These are phyloP conservation scores for Dryas drummondii DNA, from an alignment of 306 rosid genomes.

Conservation along the genomic window DNA sequence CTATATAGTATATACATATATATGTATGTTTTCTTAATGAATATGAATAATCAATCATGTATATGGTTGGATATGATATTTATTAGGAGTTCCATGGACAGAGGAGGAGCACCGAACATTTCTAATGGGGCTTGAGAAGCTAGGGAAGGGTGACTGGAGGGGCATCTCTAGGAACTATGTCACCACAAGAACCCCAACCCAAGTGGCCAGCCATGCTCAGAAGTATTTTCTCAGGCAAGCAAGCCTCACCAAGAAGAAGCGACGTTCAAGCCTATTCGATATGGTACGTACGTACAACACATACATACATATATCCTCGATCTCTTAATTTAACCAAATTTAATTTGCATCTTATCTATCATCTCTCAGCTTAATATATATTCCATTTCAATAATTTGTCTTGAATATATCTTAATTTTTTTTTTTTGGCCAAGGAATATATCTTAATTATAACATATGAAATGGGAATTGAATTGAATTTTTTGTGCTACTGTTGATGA, in stretches of 20 bases:
- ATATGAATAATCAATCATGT: too few relatives aligned
- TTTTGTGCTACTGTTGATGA: neutral
- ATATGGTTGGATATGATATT: neutral
- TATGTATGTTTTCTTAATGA: too few relatives aligned
- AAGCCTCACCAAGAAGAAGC: constrained; percentile 52
- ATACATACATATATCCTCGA: too few relatives aligned
- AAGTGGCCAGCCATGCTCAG: constrained; percentile 98
- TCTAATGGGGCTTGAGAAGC: constrained; percentile 74
- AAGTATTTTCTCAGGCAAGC: constrained; percentile 73
- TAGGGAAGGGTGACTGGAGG: constrained; percentile 95
- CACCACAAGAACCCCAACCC: constrained; percentile 86
- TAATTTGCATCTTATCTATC: too few relatives aligned
- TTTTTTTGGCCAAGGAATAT: too few relatives aligned
- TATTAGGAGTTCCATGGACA: constrained; percentile 85
- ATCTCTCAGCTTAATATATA: too few relatives aligned
- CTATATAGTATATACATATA: too few relatives aligned
- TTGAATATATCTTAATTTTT: too few relatives aligned
- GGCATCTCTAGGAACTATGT: constrained; percentile 80
- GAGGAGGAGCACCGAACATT: constrained; percentile 87
- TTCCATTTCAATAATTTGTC: too few relatives aligned
- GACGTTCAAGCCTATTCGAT: constrained; percentile 89
- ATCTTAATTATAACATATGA: neutral
- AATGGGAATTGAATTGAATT: neutral
- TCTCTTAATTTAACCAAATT: too few relatives aligned
- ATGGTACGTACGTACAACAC: constrained; percentile 39